phyloP scores from a whole-genome alignment of 495 filamentous ascomycete genomes.

The Neurospora tetraspora region DNA sequence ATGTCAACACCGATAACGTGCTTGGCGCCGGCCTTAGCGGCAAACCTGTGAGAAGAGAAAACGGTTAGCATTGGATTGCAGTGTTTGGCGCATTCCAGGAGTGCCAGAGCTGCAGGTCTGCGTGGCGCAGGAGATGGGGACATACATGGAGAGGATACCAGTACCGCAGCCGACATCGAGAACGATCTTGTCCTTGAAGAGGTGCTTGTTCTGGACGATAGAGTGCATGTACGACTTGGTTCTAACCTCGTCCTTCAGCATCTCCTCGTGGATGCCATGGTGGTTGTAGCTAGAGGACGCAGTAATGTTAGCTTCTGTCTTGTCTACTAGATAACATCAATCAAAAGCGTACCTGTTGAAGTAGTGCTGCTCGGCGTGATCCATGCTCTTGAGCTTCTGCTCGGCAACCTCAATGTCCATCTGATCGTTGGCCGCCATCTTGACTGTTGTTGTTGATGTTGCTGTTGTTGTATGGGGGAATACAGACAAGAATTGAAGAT shows the following conservation, averaged over 20 bases:
- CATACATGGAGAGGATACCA: slow-evolving; percentile 77
- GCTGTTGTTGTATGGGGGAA: neutral
- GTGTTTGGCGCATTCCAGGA: neutral
- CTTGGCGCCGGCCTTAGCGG: slow-evolving; percentile 78
- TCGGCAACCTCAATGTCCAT: slow-evolving; percentile 42
- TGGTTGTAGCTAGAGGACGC: slow-evolving; percentile 68
- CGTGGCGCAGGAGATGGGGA: neutral
- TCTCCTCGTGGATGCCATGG: slow-evolving; percentile 96
- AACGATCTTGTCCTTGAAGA: slow-evolving; percentile 85
- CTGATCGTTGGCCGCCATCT: slow-evolving; percentile 26
- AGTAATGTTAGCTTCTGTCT: slow-evolving; percentile 6
- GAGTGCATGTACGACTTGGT: slow-evolving; percentile 93
- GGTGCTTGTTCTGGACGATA: slow-evolving; percentile 85
- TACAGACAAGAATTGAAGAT: neutral
- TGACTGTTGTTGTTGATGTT: slow-evolving; percentile 4
- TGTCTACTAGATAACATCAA: neutral
- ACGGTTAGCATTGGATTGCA: slow-evolving; percentile 3
- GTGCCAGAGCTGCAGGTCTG: neutral
- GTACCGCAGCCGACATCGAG: slow-evolving; percentile 92
- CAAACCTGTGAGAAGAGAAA: slow-evolving; percentile 47
- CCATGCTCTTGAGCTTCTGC: slow-evolving; percentile 50
- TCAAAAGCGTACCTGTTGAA: slow-evolving; percentile 70
- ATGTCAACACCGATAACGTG: slow-evolving; percentile 91
- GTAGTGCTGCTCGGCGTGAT: slow-evolving; percentile 89
- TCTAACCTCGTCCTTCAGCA: slow-evolving; percentile 98